Conservation (phyloP, 2,329 filamentous ascomycete genomes). For the Aspergillus latus region DNA sequence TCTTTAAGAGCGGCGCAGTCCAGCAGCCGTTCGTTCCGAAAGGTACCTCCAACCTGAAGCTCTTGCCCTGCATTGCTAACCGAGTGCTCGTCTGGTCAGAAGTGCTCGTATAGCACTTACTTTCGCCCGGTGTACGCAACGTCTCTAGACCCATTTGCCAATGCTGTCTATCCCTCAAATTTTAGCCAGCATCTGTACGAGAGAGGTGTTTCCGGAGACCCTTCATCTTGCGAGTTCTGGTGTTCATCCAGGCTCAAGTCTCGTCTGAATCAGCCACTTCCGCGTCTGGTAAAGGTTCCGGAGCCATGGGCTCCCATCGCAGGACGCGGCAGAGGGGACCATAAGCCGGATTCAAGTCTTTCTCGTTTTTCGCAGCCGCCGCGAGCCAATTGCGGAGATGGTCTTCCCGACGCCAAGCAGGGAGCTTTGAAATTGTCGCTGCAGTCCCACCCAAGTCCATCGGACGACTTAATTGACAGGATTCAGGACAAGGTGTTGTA, state of each 20-base stretch:
- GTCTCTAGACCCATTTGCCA: conserved; percentile 1
- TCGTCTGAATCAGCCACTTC: conserved; percentile 16
- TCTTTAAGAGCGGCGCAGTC: conserved; percentile 37
- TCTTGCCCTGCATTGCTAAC: conserved; percentile 4
- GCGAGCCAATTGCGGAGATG: not conserved
- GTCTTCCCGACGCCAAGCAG: not conserved
- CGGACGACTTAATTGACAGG: conserved; percentile 32
- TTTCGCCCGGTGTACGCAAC: conserved; percentile 9
- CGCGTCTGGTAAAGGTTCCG: not conserved
- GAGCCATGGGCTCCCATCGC: not conserved
- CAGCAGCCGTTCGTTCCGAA: conserved; percentile 26
- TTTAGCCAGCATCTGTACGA: not conserved
- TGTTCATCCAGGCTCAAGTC: conserved; percentile 16
- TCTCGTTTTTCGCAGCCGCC: not conserved
- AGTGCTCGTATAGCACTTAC: conserved; percentile 5
- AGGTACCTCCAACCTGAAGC: conserved; percentile 23
- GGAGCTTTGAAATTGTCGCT: not conserved
- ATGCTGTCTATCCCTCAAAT: conserved; percentile 8
- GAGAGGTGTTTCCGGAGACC: conserved; percentile 8
- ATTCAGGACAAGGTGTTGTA: conserved; percentile 26
- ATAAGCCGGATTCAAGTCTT: not conserved
- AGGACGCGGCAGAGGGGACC: not conserved
- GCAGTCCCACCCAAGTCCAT: conserved; percentile 24
- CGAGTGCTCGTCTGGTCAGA: conserved; percentile 4
- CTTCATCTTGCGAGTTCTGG: conserved; percentile 16